Base-by-base conservation (phyloP, 345 rosid genomes). In the Isatis tinctoria region DNA sequence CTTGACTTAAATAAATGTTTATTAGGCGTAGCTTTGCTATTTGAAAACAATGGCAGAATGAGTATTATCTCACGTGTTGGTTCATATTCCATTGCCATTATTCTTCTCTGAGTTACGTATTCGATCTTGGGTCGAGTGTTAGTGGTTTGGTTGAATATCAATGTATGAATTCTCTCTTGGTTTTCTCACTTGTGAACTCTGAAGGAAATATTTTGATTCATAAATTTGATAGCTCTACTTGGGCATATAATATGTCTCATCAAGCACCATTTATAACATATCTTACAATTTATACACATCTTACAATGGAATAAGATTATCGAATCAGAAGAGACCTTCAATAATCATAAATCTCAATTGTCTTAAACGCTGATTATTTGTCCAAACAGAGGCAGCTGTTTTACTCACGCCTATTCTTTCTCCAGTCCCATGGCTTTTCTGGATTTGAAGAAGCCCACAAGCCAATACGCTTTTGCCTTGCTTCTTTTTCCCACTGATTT, bases 401-500 rank as follows among this genome's bases (percentile, higher is more conserved):
- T 37, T 76, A 62, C 22, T 6, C 80, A 5, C 90, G 87, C 72
- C 76, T 91, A 56, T 85, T 72, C 72, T 81, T 88, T 57, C 97
- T 85, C 88, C 96, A 89, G 18, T 91, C 90, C 97, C 98, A 94
- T 60, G 97, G 97, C 74, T 86, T 74, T 69, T 88, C 86, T 2
- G 92, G 98, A 69, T 90, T 87, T 4, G 89, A 26, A 17, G 85
- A 80, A 44, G 91, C 93, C 98, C 98, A 94, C 71, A 91, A 74
- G 5, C 93, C 97, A 1, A 85, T 60, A 24, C 91, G 82, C 52
- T 85, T 86, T 11, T 80, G 85, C 20, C 88, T 73, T 37, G 96
- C 97, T 79, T 87, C 84, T 12, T 83, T 81, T 60, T 94, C 97
- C 96, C 98, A 94, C 97, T 78, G 52, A 24, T 51, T 53, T 56